Evolutionary conservation across 2,329 filamentous ascomycete genomes (phyloP), one percentile per base, ranked within the genome.

Genomic region (Paracamarosporium sp.): DNA sequence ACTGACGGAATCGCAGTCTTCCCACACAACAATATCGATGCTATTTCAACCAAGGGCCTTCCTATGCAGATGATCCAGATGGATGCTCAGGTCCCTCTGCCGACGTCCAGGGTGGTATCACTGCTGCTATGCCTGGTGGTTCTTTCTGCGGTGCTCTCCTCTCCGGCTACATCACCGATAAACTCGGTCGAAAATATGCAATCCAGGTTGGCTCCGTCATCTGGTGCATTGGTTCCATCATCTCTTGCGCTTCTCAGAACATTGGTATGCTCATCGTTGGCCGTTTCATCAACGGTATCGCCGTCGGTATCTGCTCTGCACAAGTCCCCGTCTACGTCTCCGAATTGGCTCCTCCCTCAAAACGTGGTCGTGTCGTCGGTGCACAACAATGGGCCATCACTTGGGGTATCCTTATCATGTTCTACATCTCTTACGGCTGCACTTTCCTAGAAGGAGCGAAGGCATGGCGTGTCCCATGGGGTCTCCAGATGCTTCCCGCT

Each of bases 371-470:
- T 41, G 81, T 93, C 31, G 88, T 93, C 15, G 87, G 88, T 51
- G 84, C 86, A 41, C 89, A 92, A 72, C 90, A 92, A 73, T 89
- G 88, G 81, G 88, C 89, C 25, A 92, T 93, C 59, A 90, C 90
- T 62, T 90, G 83, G 83, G 88, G 76, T 28, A 76, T 83, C 38
- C 38, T 77, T 11, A 72, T 78, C 50, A 72, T 75, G 67, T 77
- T 67, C 57, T 76, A 70, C 59, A 72, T 76, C 52, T 68, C 63
- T 20, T 77, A 76, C 53, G 76, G 76, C 17, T 75, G 72, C 62
- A 71, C 66, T 7, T 76, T 69, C 60, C 54, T 76, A 27, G 54
- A 69, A 3, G 72, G 74, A 20, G 54, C 65, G 2, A 64, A 63
- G 22, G 73, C 75, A 2, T 78, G 75, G 66, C 73, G 76, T 33